Evolutionary conservation across 768 basidiomycete species (phyloP).

Genomic region (Pleurotus platypus): DNA sequence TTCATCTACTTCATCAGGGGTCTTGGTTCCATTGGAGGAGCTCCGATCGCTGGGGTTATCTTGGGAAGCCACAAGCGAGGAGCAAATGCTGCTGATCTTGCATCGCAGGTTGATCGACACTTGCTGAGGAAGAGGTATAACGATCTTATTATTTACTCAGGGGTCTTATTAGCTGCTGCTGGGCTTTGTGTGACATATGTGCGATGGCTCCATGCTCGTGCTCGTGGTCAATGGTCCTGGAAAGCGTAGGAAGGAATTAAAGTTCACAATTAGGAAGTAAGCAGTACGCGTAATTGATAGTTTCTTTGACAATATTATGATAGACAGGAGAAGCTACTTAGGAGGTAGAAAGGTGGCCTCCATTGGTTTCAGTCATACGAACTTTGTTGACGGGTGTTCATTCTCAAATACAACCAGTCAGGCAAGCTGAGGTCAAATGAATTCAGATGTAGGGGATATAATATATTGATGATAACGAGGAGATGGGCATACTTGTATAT

Average conservation of each 20-base stretch:
- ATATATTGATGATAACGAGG: not conserved
- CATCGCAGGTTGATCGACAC: not conserved
- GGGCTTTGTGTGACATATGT: conserved; percentile 36
- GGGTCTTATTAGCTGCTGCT: conserved; percentile 29
- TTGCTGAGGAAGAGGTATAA: conserved; percentile 27
- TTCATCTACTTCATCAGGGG: conserved; percentile 35
- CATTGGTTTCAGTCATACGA: too few relatives aligned
- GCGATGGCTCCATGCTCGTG: conserved; percentile 36
- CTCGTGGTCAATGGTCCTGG: conserved; percentile 37
- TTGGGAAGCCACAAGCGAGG: conserved; percentile 31
- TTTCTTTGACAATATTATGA: too few relatives aligned
- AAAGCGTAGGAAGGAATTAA: conserved; percentile 23
- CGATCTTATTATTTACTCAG: conserved; percentile 34
- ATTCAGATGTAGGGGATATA: conserved; percentile 2
- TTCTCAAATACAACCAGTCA: too few relatives aligned
- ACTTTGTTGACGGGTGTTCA: too few relatives aligned
- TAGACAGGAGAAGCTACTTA: too few relatives aligned
- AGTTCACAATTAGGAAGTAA: too few relatives aligned
- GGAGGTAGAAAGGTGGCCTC: too few relatives aligned
- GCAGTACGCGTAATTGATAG: too few relatives aligned
- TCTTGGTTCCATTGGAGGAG: conserved; percentile 30
- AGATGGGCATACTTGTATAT: conserved; percentile 10
- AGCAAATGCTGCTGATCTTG: conserved; percentile 4
- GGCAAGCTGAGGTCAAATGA: too few relatives aligned
- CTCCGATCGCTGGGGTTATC: conserved; percentile 36